Percentiles rank a stretch among this genome's conserved stretches.
These are phyloP conservation scores for Gleditsia sinensis DNA, from an alignment of 306 rosid genomes.

Conservation along the genomic window DNA sequence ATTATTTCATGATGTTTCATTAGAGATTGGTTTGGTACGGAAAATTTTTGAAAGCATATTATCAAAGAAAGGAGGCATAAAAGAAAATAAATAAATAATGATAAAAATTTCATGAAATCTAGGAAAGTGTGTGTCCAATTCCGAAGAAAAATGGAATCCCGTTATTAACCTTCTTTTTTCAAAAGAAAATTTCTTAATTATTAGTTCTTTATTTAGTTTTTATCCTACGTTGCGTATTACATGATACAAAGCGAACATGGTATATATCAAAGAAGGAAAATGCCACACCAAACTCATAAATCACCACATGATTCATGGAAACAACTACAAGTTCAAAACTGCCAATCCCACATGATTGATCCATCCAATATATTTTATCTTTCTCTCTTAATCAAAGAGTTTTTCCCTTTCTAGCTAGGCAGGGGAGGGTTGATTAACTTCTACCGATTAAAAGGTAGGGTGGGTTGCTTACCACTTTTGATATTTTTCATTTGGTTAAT, in stretches of 20 bases:
- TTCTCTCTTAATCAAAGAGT: background rate
- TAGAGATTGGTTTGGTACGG: too few species aligned
- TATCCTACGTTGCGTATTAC: slow-evolving; percentile 24
- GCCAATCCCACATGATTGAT: background rate
- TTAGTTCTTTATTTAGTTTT: background rate
- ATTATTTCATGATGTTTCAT: too few species aligned
- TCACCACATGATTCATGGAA: background rate
- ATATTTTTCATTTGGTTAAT: too few species aligned
- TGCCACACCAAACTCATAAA: background rate
- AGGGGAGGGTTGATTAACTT: too few species aligned
- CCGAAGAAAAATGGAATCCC: too few species aligned
- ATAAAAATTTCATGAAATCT: too few species aligned
- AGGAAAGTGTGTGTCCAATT: background rate
- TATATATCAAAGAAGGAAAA: slow-evolving; percentile 5
- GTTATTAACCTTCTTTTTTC: too few species aligned
- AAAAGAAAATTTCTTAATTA: background rate
- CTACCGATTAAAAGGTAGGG: too few species aligned
- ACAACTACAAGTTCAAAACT: background rate
- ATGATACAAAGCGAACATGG: slow-evolving; percentile 12
- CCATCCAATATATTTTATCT: background rate
- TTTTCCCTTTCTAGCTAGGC: background rate
- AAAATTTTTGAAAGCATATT: too few species aligned
- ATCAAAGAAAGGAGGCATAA: too few species aligned
- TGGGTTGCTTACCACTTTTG: too few species aligned
- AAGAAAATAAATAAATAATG: too few species aligned